These are phyloP conservation scores for Fusarium mangiferae DNA, from an alignment of 2,329 filamentous ascomycete genomes.

Conservation along the genomic window DNA sequence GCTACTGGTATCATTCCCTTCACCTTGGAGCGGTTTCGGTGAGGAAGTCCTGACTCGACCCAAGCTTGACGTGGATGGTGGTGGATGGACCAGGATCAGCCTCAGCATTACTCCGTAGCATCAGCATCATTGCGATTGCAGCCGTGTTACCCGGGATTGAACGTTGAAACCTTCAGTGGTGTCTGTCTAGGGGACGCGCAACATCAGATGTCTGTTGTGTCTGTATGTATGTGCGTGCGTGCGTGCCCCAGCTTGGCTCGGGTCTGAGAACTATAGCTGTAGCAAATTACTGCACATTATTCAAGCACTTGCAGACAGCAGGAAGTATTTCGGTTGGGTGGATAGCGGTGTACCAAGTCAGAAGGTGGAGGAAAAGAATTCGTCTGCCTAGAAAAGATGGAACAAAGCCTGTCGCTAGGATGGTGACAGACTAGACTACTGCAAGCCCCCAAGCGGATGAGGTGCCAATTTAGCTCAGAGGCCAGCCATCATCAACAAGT, in stretches of 20 bases:
- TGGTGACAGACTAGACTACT: conserved; percentile 26
- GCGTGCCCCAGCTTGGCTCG: not conserved
- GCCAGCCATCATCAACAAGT: conserved; percentile 1
- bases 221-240: not conserved
- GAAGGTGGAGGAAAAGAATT: conserved; percentile 27
- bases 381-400: conserved; percentile 40
- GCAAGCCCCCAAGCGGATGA: conserved; percentile 31
- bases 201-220: conserved; percentile 20
- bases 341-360: conserved; percentile 10
- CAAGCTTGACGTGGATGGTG: not conserved
- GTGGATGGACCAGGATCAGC: conserved; percentile 6
- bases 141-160: conserved; percentile 21
- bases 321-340: not conserved
- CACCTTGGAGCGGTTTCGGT: conserved; percentile 30
- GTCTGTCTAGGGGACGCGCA: conserved; percentile 19
- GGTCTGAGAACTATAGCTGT: not conserved
- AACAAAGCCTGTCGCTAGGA: not conserved
- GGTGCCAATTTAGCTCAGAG: not conserved
- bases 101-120: not conserved
- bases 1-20: not conserved
- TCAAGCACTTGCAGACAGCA: conserved; percentile 3
- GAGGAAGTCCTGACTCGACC: conserved; percentile 27
- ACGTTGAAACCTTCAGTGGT: conserved; percentile 3
- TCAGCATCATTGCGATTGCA: not conserved
- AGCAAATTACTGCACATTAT: conserved; percentile 17